Evolutionary conservation across 225 moss, liverwort and hornwort species (phyloP).

Genomic region (Rhytidiadelphus loreus): DNA sequence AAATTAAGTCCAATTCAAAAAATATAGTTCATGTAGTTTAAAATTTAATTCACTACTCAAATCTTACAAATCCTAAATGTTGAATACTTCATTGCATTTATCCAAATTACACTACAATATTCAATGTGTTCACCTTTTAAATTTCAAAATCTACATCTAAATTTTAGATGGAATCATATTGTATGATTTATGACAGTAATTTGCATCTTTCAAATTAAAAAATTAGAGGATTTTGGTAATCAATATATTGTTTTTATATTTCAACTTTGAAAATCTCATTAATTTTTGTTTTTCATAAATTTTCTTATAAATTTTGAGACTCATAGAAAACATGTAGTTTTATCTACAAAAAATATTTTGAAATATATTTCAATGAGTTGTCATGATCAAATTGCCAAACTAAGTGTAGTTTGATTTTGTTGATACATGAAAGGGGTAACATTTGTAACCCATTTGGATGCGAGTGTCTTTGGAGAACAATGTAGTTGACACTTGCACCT

Average conservation of each 20-base stretch:
- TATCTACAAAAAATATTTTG: background rate
- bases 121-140: background rate
- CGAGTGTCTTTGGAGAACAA: background rate
- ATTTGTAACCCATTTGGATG: background rate
- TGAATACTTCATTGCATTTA: background rate
- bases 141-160: background rate
- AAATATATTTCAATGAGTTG: background rate
- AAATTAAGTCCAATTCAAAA: background rate
- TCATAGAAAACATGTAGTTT: background rate
- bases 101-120: background rate
- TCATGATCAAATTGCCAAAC: background rate
- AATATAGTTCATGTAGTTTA: background rate
- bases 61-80: background rate
- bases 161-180: background rate
- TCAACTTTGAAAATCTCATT: background rate
- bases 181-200: background rate
- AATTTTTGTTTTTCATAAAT: background rate
- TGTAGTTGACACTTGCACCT: accelerated
- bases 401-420: background rate
- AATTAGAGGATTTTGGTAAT: background rate
- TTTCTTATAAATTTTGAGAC: background rate
- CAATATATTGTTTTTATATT: background rate
- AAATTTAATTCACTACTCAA: background rate
- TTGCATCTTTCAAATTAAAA: background rate
- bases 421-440: background rate